phyloP scores from a whole-genome alignment of 2,329 filamentous ascomycete genomes.

The Ceratocystis harringtonii region DNA sequence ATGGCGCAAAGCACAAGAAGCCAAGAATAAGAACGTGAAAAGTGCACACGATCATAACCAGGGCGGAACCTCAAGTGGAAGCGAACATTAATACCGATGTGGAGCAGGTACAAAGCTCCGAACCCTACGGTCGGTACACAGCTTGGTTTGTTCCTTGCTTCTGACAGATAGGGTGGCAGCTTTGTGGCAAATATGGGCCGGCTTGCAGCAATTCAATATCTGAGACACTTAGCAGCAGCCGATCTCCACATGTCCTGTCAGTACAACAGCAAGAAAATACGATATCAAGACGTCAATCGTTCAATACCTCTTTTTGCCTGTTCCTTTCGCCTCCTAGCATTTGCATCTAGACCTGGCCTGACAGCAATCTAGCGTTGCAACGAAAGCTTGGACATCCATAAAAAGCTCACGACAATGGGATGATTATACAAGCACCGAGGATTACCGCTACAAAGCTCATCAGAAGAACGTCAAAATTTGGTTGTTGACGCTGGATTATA shows the following conservation, averaged over 20 bases:
- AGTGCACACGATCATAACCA: background rate
- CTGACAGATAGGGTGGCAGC: too few relatives aligned
- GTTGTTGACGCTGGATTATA: background rate
- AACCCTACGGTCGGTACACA: too few relatives aligned
- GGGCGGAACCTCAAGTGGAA: background rate
- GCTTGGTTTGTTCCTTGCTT: too few relatives aligned
- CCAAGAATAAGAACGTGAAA: background rate
- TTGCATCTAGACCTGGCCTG: background rate
- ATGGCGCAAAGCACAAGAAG: constrained; percentile 16
- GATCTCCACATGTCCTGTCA: background rate
- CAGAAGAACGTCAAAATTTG: background rate
- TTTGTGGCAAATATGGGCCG: too few relatives aligned
- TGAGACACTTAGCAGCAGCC: background rate
- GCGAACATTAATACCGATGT: too few relatives aligned
- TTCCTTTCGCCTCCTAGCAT: background rate
- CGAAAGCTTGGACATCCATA: background rate
- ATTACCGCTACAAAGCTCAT: background rate
- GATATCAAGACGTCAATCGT: too few relatives aligned
- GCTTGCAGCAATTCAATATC: background rate
- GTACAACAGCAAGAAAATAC: too few relatives aligned
- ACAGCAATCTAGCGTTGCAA: background rate
- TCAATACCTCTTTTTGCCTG: background rate
- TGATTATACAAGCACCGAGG: background rate
- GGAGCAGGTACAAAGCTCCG: too few relatives aligned
- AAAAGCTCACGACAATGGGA: background rate